These are phyloP conservation scores for Phytophthora parvispora DNA, from an alignment of 352 stramenopile species.

Conservation along the genomic window DNA sequence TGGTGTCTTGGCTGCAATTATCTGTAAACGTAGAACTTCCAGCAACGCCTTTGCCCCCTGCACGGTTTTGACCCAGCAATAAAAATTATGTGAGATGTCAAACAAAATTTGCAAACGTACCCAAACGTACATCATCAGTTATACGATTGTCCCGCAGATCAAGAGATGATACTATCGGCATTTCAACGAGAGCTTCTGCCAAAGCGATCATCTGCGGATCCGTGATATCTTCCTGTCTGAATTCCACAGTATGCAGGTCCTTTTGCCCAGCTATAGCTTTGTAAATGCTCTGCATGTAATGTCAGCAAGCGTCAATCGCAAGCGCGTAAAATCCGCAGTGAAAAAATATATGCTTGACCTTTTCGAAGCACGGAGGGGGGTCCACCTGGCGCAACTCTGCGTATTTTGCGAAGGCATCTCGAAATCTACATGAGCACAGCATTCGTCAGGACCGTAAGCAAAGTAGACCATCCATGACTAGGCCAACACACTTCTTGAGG, in stretches of 20 bases:
- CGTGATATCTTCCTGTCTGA: conserved; percentile 83
- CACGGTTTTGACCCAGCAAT: conserved; percentile 1
- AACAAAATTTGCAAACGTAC: not conserved
- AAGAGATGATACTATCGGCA: conserved; percentile 81
- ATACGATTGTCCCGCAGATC: conserved; percentile 86
- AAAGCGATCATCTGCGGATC: conserved; percentile 85
- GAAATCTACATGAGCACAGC: conserved; percentile 50
- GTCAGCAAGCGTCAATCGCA: not conserved
- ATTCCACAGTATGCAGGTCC: conserved; percentile 78
- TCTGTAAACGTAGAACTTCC: conserved; percentile 82
- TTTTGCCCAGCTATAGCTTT: conserved; percentile 89
- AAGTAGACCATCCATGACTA: not conserved
- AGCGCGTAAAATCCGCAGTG: no score
- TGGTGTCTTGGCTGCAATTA: conserved; percentile 76
- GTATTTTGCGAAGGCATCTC: conserved; percentile 74
- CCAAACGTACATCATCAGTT: conserved; percentile 72
- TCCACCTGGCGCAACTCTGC: conserved; percentile 69
- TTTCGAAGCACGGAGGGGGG: conserved; percentile 77
- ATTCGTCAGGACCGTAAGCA: not conserved
- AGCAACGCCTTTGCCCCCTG: conserved; percentile 78
- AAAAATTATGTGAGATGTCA: not conserved
- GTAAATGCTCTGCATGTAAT: conserved; percentile 73
- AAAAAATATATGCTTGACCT: conserved; percentile 36
- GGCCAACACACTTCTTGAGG: conserved; percentile 65
- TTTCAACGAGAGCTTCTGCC: conserved; percentile 77